Evolutionary conservation across 1,284 basidiomycete species (phyloP).

Genomic region (Volvariella surrecta): DNA sequence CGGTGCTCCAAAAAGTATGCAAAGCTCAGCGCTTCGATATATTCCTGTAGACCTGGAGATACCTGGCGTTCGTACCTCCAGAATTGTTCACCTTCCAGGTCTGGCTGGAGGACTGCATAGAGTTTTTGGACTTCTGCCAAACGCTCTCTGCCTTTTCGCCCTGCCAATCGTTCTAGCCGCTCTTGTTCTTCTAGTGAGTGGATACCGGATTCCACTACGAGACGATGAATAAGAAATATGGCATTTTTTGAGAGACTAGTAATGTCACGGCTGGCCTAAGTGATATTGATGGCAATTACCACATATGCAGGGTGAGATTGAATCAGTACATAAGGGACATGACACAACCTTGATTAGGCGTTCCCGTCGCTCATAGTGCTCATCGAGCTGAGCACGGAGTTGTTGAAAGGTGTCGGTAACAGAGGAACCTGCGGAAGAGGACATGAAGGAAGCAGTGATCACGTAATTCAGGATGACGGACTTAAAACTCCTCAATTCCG

Average conservation of each 20-base stretch:
- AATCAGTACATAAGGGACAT: conserved; percentile 7
- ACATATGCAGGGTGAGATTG: conserved; percentile 7
- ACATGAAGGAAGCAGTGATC: conserved; percentile 6
- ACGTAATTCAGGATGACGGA: too few relatives aligned
- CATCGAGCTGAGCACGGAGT: conserved; percentile 68
- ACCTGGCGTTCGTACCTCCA: conserved; percentile 78
- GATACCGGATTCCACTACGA: conserved; percentile 39
- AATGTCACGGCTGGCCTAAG: conserved; percentile 77
- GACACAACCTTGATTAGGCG: conserved; percentile 72
- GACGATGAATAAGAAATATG: conserved; percentile 90
- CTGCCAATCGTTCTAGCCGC: conserved; percentile 30
- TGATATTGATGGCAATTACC: too few relatives aligned
- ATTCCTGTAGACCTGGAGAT: conserved; percentile 80
- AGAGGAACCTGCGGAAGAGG: conserved; percentile 8
- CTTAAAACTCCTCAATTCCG: conserved; percentile 1
- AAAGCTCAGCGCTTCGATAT: conserved; percentile 91
- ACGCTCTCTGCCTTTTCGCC: conserved; percentile 54
- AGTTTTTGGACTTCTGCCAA: conserved; percentile 63
- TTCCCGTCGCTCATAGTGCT: conserved; percentile 68
- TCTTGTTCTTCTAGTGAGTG: conserved; percentile 22
- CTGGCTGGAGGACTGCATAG: conserved; percentile 55
- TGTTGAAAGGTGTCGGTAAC: conserved; percentile 37
- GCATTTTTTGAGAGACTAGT: conserved; percentile 92
- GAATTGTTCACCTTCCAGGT: conserved; percentile 65
- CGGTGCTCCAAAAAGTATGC: conserved; percentile 78